Percentiles rank a stretch among this genome's conserved stretches.
These are phyloP conservation scores for Uronychia binucleata DNA, from an alignment of 73 alveolate species.

Conservation along the genomic window DNA sequence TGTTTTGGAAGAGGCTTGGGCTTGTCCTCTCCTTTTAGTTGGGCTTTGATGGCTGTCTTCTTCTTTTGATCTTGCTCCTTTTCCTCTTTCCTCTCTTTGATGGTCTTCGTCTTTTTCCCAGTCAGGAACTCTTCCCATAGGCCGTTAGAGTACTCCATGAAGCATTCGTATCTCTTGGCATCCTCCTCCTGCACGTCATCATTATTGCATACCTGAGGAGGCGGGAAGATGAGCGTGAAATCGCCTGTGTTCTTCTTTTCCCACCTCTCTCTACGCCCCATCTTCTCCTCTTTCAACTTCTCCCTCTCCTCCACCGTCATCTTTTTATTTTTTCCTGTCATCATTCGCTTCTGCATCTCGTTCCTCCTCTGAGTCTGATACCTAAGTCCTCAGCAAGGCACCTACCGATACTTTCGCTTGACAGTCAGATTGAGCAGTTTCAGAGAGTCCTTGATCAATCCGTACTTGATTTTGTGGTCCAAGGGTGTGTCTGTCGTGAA, in stretches of 20 bases:
- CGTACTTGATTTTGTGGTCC: slow-evolving; percentile 42
- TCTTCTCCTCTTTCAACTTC: background rate
- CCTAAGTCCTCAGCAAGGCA: background rate
- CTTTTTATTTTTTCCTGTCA: slow-evolving; percentile 27
- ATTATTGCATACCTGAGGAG: too few relatives aligned
- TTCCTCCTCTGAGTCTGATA: background rate
- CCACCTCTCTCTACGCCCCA: background rate
- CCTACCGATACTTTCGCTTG: background rate
- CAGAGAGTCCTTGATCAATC: slow-evolving; percentile 48
- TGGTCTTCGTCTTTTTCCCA: background rate
- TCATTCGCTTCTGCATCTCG: slow-evolving; percentile 24
- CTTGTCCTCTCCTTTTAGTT: too few relatives aligned
- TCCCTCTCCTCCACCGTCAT: slow-evolving; percentile 22
- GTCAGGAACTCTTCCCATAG: slow-evolving; percentile 4
- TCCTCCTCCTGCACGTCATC: background rate
- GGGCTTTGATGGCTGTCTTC: too few relatives aligned
- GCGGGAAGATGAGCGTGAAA: slow-evolving; percentile 25
- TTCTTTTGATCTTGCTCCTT: too few relatives aligned
- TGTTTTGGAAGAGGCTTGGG: too few relatives aligned
- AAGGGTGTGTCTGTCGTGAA: slow-evolving; percentile 57
- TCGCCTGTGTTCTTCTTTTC: slow-evolving; percentile 30
- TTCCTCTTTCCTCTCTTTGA: background rate
- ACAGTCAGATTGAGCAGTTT: slow-evolving; percentile 11
- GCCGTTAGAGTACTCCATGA: background rate
- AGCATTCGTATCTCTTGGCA: background rate